A percentile compares a stretch with the other conserved stretches of the same genome.
Conservation (phyloP, 2,329 filamentous ascomycete species). For the Fusarium acutatum region DNA sequence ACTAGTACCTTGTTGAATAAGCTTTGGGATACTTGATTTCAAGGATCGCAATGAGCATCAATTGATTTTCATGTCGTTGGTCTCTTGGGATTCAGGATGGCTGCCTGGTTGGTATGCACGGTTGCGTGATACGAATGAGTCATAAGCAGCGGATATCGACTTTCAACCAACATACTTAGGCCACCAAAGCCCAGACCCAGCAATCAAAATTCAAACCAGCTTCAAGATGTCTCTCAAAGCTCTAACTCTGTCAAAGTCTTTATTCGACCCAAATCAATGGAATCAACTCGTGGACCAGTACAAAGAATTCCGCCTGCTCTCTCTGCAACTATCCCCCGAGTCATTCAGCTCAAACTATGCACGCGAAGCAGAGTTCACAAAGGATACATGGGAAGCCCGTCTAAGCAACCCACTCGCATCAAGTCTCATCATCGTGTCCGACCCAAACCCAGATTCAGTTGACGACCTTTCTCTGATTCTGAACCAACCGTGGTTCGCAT, state of each 20-base stretch:
- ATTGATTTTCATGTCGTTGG: rapidly evolving
- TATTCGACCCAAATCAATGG: background rate
- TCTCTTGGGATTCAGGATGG: background rate
- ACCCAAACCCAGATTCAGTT: background rate
- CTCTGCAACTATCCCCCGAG: constrained; percentile 15
- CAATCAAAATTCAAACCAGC: rapidly evolving
- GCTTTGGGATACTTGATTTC: background rate
- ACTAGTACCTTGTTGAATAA: background rate
- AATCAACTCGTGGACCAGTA: background rate
- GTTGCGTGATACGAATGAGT: background rate
- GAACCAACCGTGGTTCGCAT: constrained; percentile 10
- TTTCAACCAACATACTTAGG: background rate
- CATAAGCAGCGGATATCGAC: background rate
- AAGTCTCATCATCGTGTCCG: background rate
- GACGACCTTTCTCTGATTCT: background rate
- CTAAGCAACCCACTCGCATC: constrained; percentile 2
- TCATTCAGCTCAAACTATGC: constrained; percentile 20
- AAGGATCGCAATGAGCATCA: background rate
- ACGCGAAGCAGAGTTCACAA: background rate
- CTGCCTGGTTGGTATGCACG: background rate
- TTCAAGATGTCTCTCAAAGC: background rate
- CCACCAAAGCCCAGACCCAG: rapidly evolving
- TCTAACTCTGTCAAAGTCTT: background rate
- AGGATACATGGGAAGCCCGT: background rate
- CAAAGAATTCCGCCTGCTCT: constrained; percentile 14